Evolutionary conservation across 2,329 filamentous ascomycete species (phyloP).

Genomic region (Alternaria hordeiaustralica): DNA sequence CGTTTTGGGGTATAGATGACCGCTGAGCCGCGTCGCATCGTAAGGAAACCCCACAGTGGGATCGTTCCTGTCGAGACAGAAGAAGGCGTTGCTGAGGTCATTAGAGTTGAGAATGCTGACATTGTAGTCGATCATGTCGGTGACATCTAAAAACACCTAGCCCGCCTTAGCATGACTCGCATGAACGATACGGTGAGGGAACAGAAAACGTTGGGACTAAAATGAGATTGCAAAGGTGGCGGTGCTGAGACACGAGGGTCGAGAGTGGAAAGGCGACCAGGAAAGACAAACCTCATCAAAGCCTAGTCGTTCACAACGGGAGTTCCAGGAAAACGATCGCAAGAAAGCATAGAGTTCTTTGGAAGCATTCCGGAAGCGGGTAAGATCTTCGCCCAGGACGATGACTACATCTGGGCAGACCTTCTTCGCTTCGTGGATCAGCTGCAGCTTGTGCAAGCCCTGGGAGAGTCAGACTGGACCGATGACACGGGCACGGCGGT

Average conservation of each 20-base stretch:
- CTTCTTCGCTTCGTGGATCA: slow-evolving; percentile 79
- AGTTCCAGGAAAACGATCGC: slow-evolving; percentile 76
- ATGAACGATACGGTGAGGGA: background rate
- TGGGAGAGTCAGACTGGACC: slow-evolving; percentile 19
- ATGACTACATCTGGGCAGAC: slow-evolving; percentile 83
- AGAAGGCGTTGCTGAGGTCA: slow-evolving; percentile 74
- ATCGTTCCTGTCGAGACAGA: slow-evolving; percentile 74
- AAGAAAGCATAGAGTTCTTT: slow-evolving; percentile 80
- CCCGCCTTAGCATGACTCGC: slow-evolving; percentile 8
- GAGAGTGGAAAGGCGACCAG: background rate
- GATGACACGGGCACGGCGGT: slow-evolving; percentile 4
- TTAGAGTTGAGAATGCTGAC: slow-evolving; percentile 70
- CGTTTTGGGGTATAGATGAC: slow-evolving; percentile 63
- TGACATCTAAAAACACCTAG: slow-evolving; percentile 76
- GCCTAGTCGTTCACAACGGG: slow-evolving; percentile 79
- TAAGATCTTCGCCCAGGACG: slow-evolving; percentile 76
- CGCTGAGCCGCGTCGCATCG: slow-evolving; percentile 72
- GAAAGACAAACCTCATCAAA: slow-evolving; percentile 76
- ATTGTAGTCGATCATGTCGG: slow-evolving; percentile 87
- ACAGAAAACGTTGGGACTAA: background rate
- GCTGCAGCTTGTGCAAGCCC: slow-evolving; percentile 79
- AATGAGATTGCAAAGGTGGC: background rate
- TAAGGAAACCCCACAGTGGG: slow-evolving; percentile 82
- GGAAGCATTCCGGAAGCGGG: slow-evolving; percentile 83
- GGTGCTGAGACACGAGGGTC: slow-evolving; percentile 6